A percentile compares a stretch with the other conserved stretches of the same genome.
phyloP scores from a whole-genome alignment of 257 asterid genomes.

The Verbascum thapsus region DNA sequence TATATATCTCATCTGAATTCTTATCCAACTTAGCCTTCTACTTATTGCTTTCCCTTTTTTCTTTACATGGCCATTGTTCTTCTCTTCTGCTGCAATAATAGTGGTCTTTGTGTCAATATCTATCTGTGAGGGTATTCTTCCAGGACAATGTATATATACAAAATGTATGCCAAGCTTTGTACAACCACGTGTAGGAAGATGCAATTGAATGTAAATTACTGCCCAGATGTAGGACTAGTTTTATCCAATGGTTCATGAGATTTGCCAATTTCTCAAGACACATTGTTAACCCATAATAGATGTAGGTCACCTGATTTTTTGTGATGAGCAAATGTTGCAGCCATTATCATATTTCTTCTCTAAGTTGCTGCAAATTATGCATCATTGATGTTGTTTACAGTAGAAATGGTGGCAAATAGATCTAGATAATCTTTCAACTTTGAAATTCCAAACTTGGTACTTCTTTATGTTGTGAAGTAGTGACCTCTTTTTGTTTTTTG shows the following conservation, averaged over 20 bases:
- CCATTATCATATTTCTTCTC: not conserved
- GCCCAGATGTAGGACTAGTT: slow-evolving; percentile 6
- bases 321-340: not conserved
- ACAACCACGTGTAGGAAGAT: slow-evolving; percentile 16
- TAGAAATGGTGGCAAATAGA: slow-evolving; percentile 16
- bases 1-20: not conserved
- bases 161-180: not conserved
- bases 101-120: slow-evolving; percentile 37
- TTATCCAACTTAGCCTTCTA: slow-evolving; percentile 9
- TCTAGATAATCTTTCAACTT: not conserved
- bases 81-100: too few relatives aligned
- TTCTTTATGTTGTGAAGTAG: not conserved
- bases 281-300: too few relatives aligned
- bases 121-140: slow-evolving; percentile 35
- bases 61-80: not conserved
- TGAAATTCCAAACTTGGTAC: slow-evolving; percentile 3
- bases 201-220: slow-evolving; percentile 20
- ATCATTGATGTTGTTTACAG: slow-evolving; percentile 9
- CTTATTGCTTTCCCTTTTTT: not conserved
- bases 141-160: not conserved
- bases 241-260: not conserved
- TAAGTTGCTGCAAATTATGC: not conserved
- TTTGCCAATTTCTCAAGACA: slow-evolving; percentile 2
- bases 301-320: not conserved
- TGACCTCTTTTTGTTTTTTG: not conserved